phyloP scores from a whole-genome alignment of 257 asterid species.

The Solanum microdontum region DNA sequence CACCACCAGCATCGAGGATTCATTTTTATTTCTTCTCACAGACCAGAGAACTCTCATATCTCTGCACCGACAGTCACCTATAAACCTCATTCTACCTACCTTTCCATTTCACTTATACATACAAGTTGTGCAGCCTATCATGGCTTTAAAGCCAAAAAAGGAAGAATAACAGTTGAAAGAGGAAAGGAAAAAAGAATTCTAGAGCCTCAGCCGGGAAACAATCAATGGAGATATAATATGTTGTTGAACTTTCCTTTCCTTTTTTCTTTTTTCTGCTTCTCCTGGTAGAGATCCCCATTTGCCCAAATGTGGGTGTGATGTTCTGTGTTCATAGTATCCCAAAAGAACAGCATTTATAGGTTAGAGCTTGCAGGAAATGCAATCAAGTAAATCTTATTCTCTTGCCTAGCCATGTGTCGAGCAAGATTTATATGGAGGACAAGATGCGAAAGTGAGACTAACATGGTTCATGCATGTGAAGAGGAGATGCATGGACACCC shows the following conservation, averaged over 20 bases:
- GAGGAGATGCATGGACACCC: neutral
- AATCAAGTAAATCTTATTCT: neutral
- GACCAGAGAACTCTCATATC: neutral
- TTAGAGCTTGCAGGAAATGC: neutral
- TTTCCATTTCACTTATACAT: neutral
- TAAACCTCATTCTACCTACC: neutral
- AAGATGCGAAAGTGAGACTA: neutral
- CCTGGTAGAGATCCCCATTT: neutral
- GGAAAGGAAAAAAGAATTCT: neutral
- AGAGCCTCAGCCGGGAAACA: neutral
- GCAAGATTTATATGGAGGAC: neutral
- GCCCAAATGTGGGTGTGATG: neutral
- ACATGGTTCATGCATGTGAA: neutral
- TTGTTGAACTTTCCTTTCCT: neutral
- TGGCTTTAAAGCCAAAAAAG: neutral
- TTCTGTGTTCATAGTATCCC: neutral
- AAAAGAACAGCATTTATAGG: neutral
- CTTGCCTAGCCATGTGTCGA: neutral
- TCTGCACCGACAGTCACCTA: neutral
- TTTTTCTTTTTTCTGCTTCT: neutral
- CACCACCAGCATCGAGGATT: neutral
- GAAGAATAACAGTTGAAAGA: neutral
- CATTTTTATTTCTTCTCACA: neutral
- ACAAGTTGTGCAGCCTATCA: neutral
- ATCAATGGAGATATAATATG: neutral